Percentiles rank a stretch among this genome's conserved stretches.
Conservation (phyloP, 1,284 basidiomycete genomes). For the Bondarzewia mesenterica region DNA sequence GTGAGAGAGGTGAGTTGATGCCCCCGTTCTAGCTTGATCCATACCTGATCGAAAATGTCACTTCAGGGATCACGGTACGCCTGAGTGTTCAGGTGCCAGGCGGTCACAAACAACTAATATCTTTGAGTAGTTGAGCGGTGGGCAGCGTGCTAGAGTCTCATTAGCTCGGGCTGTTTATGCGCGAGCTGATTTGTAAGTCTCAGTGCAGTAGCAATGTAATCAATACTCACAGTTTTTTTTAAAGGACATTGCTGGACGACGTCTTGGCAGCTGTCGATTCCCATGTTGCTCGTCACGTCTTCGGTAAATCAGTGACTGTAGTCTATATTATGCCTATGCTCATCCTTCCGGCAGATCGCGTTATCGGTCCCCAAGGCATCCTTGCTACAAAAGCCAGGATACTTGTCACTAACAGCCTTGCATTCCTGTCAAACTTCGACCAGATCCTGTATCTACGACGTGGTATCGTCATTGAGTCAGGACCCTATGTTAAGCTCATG, state of each 20-base stretch:
- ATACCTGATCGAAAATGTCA: background rate
- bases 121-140: conserved; percentile 42
- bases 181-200: conserved; percentile 31
- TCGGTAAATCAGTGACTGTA: conserved; percentile 29
- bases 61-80: conserved; percentile 30
- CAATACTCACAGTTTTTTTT: conserved; percentile 15
- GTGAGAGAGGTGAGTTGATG: conserved; percentile 47
- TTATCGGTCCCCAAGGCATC: conserved; percentile 85
- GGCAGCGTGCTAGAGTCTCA: conserved; percentile 58
- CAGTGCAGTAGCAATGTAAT: conserved; percentile 16
- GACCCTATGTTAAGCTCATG: conserved; percentile 61
- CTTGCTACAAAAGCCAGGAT: conserved; percentile 83
- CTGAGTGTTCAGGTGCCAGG: background rate
- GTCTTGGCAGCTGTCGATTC: conserved; percentile 49
- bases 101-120: background rate
- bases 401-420: conserved; percentile 85
- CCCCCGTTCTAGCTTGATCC: background rate
- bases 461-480: conserved; percentile 80
- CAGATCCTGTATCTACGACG: conserved; percentile 74
- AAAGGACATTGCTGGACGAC: conserved; percentile 39
- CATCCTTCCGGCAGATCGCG: conserved; percentile 53
- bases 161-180: conserved; percentile 38
- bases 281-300: conserved; percentile 37
- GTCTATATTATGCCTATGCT: background rate
- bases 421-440: conserved; percentile 79